Evolutionary conservation across 768 basidiomycete species (phyloP).

Genomic region (Neoboletus brunneissimus): DNA sequence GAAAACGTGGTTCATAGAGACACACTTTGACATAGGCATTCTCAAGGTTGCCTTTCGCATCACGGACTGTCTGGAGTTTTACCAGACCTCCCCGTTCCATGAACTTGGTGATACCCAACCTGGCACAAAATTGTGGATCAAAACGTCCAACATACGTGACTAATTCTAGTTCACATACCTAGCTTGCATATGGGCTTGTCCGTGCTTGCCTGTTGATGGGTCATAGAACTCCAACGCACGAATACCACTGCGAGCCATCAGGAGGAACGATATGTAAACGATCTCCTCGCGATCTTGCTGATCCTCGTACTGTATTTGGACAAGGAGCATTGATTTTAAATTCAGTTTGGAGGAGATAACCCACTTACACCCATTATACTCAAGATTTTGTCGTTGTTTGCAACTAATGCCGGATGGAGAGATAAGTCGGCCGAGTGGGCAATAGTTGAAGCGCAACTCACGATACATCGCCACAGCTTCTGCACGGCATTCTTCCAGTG

Average conservation of each 20-base stretch:
- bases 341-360: neutral
- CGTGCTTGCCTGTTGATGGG: conserved; percentile 75
- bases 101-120: conserved; percentile 80
- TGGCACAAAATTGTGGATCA: conserved; percentile 25
- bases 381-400: conserved; percentile 71
- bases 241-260: conserved; percentile 84
- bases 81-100: conserved; percentile 71
- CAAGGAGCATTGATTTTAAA: neutral
- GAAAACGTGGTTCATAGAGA: conserved; percentile 2
- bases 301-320: conserved; percentile 53
- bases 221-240: conserved; percentile 82
- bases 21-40: conserved; percentile 69
- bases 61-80: conserved; percentile 63
- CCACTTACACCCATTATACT: conserved; percentile 73
- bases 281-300: conserved; percentile 71
- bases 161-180: conserved; percentile 44
- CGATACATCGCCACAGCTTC: conserved; percentile 83
- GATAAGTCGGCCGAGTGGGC: neutral
- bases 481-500: conserved; percentile 92
- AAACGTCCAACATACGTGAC: neutral
- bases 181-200: conserved; percentile 90
- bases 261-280: conserved; percentile 75
- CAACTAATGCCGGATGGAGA: conserved; percentile 43
- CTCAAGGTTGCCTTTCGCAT: conserved; percentile 53
- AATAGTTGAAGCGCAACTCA: conserved; percentile 34